Percentiles rank a stretch among this genome's conserved stretches.
These are phyloP conservation scores for Ramaria sp. DNA, from an alignment of 768 basidiomycete genomes.

Conservation along the genomic window DNA sequence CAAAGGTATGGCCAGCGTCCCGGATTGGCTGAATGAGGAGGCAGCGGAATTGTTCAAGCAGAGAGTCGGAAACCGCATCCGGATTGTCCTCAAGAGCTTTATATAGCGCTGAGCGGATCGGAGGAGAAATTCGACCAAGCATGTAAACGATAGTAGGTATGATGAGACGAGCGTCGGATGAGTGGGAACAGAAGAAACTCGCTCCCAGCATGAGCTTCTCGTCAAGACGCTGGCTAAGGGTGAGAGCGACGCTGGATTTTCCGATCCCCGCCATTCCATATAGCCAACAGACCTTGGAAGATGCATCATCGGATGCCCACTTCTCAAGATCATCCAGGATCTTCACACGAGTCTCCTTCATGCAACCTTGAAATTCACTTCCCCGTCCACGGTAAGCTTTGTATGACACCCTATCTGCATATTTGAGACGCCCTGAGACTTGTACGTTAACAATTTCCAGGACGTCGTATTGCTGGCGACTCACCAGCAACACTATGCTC, in stretches of 20 bases:
- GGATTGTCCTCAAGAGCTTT: neutral
- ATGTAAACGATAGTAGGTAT: neutral
- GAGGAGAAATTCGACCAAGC: neutral
- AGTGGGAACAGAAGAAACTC: constrained; percentile 17
- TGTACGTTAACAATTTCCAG: too few species aligned
- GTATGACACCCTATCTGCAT: too few species aligned
- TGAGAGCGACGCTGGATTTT: constrained; percentile 11
- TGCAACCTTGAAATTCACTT: neutral
- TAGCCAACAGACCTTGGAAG: constrained; percentile 11
- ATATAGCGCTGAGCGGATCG: neutral
- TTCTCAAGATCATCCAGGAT: neutral
- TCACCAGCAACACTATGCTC: too few species aligned
- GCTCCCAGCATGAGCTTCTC: too few species aligned
- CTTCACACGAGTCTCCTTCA: neutral
- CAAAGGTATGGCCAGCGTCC: neutral
- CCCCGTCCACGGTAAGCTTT: too few species aligned
- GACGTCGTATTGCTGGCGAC: too few species aligned
- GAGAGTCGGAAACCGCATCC: neutral
- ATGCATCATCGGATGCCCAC: neutral
- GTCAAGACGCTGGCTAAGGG: constrained; percentile 1
- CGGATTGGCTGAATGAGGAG: neutral
- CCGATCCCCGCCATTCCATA: constrained; percentile 12
- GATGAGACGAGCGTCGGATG: neutral
- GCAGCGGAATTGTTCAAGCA: neutral
- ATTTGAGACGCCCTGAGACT: too few species aligned